Conservation (phyloP, 306 rosid genomes). For the Bauhinia variegata region DNA sequence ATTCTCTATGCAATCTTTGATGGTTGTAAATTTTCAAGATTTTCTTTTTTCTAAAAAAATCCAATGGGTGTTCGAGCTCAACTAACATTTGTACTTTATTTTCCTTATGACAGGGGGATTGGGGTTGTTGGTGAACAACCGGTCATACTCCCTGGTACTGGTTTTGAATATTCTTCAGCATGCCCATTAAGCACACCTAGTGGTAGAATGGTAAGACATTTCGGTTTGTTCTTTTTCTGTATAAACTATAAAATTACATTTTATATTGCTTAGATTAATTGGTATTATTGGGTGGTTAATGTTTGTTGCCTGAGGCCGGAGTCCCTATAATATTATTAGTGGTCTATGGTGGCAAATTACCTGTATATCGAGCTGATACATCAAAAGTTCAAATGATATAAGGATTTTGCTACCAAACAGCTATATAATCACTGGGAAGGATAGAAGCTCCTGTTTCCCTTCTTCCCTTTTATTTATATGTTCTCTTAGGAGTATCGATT, state of each 20-base stretch:
- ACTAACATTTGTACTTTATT: conserved; percentile 20
- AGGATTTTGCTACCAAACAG: conserved; percentile 16
- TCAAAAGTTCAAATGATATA: not conserved
- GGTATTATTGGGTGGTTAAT: conserved; percentile 3
- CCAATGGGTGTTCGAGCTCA: conserved; percentile 8
- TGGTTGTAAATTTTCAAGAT: conserved; percentile 3
- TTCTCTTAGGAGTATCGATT: not conserved
- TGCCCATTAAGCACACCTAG: conserved; percentile 85
- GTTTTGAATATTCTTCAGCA: conserved; percentile 97
- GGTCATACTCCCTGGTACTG: conserved; percentile 76
- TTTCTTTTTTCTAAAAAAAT: not conserved
- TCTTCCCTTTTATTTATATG: not conserved
- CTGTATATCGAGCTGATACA: conserved; percentile 6
- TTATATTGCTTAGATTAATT: not conserved
- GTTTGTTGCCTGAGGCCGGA: conserved; percentile 3
- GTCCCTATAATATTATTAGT: not conserved
- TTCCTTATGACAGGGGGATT: conserved; percentile 64
- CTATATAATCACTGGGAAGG: conserved; percentile 11
- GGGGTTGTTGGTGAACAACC: conserved; percentile 99
- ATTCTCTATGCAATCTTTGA: conserved; percentile 28
- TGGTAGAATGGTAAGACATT: conserved; percentile 87
- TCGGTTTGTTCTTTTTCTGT: not conserved
- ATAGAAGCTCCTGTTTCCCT: not conserved
- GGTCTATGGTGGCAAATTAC: conserved; percentile 13
- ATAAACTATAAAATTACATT: conserved; percentile 4